phyloP scores from a whole-genome alignment of 78 protist genomes.

The Dictyostelium firmibasis region DNA sequence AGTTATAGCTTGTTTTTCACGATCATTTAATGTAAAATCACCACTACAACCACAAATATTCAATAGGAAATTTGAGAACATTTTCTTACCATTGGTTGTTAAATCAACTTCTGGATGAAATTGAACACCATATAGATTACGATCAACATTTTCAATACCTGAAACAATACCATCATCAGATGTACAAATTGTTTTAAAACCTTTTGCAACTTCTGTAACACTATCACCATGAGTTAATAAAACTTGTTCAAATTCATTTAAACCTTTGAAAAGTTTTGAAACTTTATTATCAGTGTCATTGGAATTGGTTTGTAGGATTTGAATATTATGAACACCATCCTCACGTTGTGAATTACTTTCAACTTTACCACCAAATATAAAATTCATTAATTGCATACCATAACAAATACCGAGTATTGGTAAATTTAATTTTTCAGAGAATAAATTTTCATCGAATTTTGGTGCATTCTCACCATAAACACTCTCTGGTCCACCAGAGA shows the following conservation, averaged over 20 bases:
- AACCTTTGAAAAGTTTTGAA: constrained; percentile 76
- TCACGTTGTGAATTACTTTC: constrained; percentile 86
- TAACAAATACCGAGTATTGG: constrained; percentile 97
- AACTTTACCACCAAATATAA: constrained; percentile 88
- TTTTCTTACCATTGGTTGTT: constrained; percentile 85
- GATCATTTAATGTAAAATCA: constrained; percentile 75
- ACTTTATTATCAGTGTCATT: no score
- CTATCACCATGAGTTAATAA: constrained; percentile 97
- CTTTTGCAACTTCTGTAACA: constrained; percentile 82
- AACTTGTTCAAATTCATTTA: constrained; percentile 70
- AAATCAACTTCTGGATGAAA: constrained; percentile 98
- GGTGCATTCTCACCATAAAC: constrained; percentile 92
- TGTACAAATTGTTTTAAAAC: constrained; percentile 63
- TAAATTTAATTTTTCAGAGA: constrained; percentile 48
- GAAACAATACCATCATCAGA: constrained; percentile 73
- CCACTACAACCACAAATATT: constrained; percentile 62
- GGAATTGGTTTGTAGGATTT: not conserved
- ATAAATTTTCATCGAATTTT: constrained; percentile 69
- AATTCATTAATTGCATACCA: constrained; percentile 95
- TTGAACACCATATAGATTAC: constrained; percentile 82
- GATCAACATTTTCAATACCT: constrained; percentile 43
- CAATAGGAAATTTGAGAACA: constrained; percentile 91
- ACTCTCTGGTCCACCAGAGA: constrained; percentile 95
- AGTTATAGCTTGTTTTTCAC: constrained; percentile 82
- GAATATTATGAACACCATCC: constrained; percentile 89